These are phyloP conservation scores for Pholiota microspora DNA, from an alignment of 768 basidiomycete species.

Conservation along the genomic window DNA sequence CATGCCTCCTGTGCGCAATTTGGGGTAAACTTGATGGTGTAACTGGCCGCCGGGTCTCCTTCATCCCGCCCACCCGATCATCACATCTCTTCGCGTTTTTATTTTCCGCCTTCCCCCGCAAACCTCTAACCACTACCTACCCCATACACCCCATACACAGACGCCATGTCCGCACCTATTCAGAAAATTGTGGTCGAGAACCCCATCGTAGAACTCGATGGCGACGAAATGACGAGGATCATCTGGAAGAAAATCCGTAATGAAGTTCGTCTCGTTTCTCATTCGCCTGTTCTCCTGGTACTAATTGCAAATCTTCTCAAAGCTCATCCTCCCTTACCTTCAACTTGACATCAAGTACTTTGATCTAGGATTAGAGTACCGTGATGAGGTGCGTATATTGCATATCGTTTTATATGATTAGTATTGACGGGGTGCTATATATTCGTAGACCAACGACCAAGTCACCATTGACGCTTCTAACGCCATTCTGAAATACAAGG, in stretches of 20 bases:
- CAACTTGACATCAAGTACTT: slow-evolving; percentile 98
- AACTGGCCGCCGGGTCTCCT: slow-evolving; percentile 6
- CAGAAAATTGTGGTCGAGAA: slow-evolving; percentile 83
- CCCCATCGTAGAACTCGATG: slow-evolving; percentile 93
- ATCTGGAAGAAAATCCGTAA: slow-evolving; percentile 99
- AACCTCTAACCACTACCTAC: slow-evolving; percentile 1
- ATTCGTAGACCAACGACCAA: slow-evolving; percentile 79
- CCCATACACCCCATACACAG: slow-evolving; percentile 9
- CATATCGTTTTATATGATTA: not conserved
- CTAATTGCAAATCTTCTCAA: slow-evolving; percentile 8
- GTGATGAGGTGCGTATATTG: slow-evolving; percentile 66
- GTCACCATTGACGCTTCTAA: slow-evolving; percentile 93
- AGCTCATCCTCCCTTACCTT: slow-evolving; percentile 96
- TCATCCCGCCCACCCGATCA: slow-evolving; percentile 12
- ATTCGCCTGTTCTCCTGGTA: not conserved
- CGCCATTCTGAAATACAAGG: slow-evolving; percentile 91
- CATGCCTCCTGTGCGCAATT: not conserved
- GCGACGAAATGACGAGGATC: slow-evolving; percentile 99
- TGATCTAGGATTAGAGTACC: slow-evolving; percentile 92
- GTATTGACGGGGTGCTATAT: not conserved
- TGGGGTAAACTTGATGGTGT: slow-evolving; percentile 5
- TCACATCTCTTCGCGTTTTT: not conserved
- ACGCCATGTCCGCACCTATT: slow-evolving; percentile 21
- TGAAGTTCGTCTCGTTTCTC: slow-evolving; percentile 55
- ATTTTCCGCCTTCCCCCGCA: not conserved